Evolutionary conservation across 345 rosid species (phyloP).

Genomic region (Noccaea bulbosa): DNA sequence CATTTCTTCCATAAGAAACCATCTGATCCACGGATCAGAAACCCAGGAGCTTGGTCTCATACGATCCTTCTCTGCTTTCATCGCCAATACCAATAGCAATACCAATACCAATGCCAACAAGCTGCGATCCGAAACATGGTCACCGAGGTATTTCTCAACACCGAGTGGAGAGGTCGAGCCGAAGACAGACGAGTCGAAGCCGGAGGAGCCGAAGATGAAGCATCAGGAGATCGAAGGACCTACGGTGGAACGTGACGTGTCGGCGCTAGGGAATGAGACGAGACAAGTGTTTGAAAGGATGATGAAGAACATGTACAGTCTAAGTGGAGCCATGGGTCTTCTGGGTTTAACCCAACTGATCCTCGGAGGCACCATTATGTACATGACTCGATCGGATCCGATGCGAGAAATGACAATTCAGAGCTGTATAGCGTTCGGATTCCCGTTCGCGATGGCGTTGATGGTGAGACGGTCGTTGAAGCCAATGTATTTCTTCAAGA

Average conservation of each 20-base stretch:
- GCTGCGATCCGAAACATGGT: conserved; percentile 36
- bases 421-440: conserved; percentile 73
- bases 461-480: conserved; percentile 79
- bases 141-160: conserved; percentile 54
- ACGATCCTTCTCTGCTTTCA: conserved; percentile 37
- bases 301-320: conserved; percentile 75
- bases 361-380: conserved; percentile 69
- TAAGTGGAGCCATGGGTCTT: conserved; percentile 65
- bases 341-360: conserved; percentile 72
- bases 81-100: conserved; percentile 24
- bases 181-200: conserved; percentile 33
- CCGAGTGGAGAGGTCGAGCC: conserved; percentile 21
- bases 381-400: conserved; percentile 51
- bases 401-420: conserved; percentile 61
- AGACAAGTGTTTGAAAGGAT: conserved; percentile 65
- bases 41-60: conserved; percentile 20
- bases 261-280: conserved; percentile 79
- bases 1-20: conserved; percentile 29
- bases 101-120: conserved; percentile 25
- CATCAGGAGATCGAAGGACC: conserved; percentile 97
- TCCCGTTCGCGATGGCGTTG: conserved; percentile 80
- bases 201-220: conserved; percentile 68
- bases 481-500: conserved; percentile 83
- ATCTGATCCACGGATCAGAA: conserved; percentile 28
- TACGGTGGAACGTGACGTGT: conserved; percentile 83